These are phyloP conservation scores for Cicer bijugum DNA, from an alignment of 306 rosid genomes.

Conservation along the genomic window DNA sequence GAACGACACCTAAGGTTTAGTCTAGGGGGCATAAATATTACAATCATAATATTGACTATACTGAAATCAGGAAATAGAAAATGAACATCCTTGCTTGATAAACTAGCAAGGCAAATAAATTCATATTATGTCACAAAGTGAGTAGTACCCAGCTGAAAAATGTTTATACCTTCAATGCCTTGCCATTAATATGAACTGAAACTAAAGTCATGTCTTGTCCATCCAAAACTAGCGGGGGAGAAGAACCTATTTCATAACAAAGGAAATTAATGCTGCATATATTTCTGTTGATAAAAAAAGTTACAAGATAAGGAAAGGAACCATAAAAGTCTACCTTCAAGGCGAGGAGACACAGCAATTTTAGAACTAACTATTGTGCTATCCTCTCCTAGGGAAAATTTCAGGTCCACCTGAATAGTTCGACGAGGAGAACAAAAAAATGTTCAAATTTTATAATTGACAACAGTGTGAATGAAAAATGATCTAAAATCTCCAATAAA, in stretches of 20 bases:
- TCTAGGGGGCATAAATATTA: slow-evolving; percentile 26
- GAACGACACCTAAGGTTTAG: slow-evolving; percentile 18
- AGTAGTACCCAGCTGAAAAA: slow-evolving; percentile 2
- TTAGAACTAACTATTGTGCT: slow-evolving; percentile 76
- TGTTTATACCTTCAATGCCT: slow-evolving; percentile 68
- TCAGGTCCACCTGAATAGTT: slow-evolving; percentile 76
- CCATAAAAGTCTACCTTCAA: slow-evolving; percentile 61
- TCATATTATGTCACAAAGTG: slow-evolving; percentile 18
- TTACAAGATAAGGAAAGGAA: slow-evolving; percentile 36
- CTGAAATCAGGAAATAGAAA: slow-evolving; percentile 20
- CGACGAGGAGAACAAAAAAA: slow-evolving; percentile 27
- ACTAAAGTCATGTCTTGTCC: slow-evolving; percentile 73
- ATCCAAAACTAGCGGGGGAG: slow-evolving; percentile 73
- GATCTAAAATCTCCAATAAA: slow-evolving; percentile 31
- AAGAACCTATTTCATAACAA: slow-evolving; percentile 61
- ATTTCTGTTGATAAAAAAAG: slow-evolving; percentile 33
- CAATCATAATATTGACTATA: slow-evolving; percentile 3
- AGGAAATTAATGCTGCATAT: slow-evolving; percentile 32
- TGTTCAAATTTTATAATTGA: background rate
- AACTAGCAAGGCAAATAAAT: slow-evolving; percentile 35
- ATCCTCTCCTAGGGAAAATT: slow-evolving; percentile 86
- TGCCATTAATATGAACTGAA: slow-evolving; percentile 68
- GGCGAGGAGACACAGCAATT: slow-evolving; percentile 73
- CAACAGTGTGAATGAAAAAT: slow-evolving; percentile 41
- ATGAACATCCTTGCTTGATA: slow-evolving; percentile 30